Base-by-base conservation (phyloP, 345 rosid genomes). In the Cardamine occulta region DNA sequence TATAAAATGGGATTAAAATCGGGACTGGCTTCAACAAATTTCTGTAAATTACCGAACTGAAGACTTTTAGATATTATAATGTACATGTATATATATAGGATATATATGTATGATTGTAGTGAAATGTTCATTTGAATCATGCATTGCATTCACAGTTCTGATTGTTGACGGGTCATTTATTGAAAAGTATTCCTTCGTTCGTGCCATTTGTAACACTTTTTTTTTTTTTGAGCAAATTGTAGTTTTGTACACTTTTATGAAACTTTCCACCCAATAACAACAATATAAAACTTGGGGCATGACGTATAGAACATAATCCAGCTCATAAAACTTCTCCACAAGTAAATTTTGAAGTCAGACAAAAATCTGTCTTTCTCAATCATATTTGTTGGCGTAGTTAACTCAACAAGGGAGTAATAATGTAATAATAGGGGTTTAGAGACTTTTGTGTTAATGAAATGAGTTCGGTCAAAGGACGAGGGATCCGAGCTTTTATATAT, bases 261-360 rank as follows among this genome's bases (percentile, higher is more conserved):
- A 67, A 52, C 60, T 67, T 67, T 29, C 48, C 17, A 65, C 18
- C 18, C 44, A n/a, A 65, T 47, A 64, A 45, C 21, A 45, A 45
- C 21, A 45, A 8, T 10, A 37, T 37, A 10, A 37, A 37, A 37
- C 14, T 37, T 37, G 1, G 42, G 13, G 9, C 11, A 9, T 9
- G 40, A 3, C 40, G 1, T 35, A 35, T 35, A 35, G 3, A 37
- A 37, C 42, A 37, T 37, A 10, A 10, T 37, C 13, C 42, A 9
- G 42, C 13, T 37, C 42, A 37, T 9, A 37, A 37, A 10, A 37
- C 13, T 35, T 35, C 40, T 37, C 12, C 42, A 37, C 42, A 35
- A 35, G 40, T 35, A 35, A 9, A 35, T 2, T 34, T 34, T 34
- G 39, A 34, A 34, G 39, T 34, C 39, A 8, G 39, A 34, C 39